Percentiles rank a stretch among this genome's conserved stretches.
phyloP scores from a whole-genome alignment of 1,284 basidiomycete species.

The Neonothopanus nambi region DNA sequence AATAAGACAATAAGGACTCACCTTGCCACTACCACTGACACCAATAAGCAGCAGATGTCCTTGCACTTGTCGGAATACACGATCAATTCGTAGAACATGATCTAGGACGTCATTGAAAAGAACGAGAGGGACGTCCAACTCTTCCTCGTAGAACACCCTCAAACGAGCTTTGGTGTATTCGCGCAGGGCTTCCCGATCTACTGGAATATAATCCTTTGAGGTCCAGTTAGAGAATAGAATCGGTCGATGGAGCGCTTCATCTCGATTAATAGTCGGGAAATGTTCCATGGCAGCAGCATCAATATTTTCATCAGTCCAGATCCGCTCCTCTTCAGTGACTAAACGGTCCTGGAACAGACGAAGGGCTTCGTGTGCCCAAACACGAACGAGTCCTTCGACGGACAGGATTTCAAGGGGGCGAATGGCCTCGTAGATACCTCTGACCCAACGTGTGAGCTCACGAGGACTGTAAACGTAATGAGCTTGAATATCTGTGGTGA shows the following conservation, averaged over 20 bases:
- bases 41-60: conserved; percentile 97
- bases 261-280: conserved; percentile 90
- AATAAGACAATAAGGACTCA: too few species aligned
- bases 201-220: conserved; percentile 94
- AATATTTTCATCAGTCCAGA: conserved; percentile 94
- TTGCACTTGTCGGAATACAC: conserved; percentile 98
- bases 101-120: conserved; percentile 98
- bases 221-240: conserved; percentile 99
- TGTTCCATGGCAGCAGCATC: conserved; percentile 83
- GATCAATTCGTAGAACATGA: conserved; percentile 95
- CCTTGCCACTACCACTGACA: conserved; percentile 97
- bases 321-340: conserved; percentile 87
- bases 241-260: conserved; percentile 83
- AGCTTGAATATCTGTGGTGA: conserved; percentile 95
- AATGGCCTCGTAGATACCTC: conserved; percentile 97
- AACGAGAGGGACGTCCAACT: conserved; percentile 97
- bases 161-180: conserved; percentile 97
- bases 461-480: conserved; percentile 99
- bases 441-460: conserved; percentile 97
- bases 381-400: conserved; percentile 92
- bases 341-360: conserved; percentile 98
- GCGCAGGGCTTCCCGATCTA: conserved; percentile 89
- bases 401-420: conserved; percentile 88
- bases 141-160: conserved; percentile 95
- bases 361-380: conserved; percentile 98